Evolutionary conservation across 306 rosid genomes (phyloP).

Genomic region (Gastrolobium bilobum): DNA sequence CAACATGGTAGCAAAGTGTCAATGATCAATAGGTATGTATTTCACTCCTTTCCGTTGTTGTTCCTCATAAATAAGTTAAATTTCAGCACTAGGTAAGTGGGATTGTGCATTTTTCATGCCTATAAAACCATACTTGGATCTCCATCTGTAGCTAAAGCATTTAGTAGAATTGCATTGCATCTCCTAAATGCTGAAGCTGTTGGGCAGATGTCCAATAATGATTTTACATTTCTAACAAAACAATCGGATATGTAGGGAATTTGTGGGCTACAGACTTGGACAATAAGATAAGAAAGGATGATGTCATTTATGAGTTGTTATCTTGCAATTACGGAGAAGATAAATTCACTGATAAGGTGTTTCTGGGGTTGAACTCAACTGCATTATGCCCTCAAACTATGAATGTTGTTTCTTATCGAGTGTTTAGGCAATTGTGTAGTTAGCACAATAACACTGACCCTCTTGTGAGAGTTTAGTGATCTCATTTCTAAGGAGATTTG

Average conservation of each 20-base stretch:
- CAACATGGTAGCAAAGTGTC: not conserved
- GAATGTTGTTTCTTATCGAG: constrained; percentile 19
- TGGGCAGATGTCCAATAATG: not conserved
- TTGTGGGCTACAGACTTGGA: constrained; percentile 17
- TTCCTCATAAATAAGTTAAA: constrained; percentile 12
- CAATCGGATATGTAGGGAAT: not conserved
- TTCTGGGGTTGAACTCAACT: not conserved
- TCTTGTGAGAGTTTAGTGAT: constrained; percentile 26
- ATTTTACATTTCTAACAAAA: not conserved
- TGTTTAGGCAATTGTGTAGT: constrained; percentile 25
- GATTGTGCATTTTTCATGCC: not conserved
- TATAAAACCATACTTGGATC: not conserved
- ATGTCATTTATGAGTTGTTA: constrained; percentile 5
- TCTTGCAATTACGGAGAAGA: constrained; percentile 30
- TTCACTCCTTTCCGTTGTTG: not conserved
- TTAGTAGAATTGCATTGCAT: not conserved
- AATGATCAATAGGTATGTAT: not conserved
- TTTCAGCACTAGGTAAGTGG: not conserved
- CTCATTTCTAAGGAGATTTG: constrained; percentile 14
- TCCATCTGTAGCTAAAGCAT: not conserved
- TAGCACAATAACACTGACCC: constrained; percentile 16
- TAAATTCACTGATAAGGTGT: not conserved
- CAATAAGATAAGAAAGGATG: constrained; percentile 18
- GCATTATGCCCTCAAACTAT: constrained; percentile 14
- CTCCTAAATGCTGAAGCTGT: not conserved